Base-by-base conservation (phyloP, 2,329 filamentous ascomycete genomes). In the Exophiala sp. region DNA sequence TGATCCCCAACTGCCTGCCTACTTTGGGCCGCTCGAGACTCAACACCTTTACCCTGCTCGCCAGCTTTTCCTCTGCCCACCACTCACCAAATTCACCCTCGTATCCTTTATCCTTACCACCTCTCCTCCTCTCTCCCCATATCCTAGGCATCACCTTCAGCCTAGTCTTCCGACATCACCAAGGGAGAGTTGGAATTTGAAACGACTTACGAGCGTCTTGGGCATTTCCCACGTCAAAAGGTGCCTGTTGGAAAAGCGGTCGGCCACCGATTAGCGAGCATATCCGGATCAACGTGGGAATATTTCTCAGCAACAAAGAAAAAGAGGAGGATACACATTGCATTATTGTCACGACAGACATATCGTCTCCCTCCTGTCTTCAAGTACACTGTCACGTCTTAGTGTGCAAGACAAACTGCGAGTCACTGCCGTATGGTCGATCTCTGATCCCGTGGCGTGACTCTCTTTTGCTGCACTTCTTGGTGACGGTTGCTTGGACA, bases 381-480 rank as follows among this genome's bases (percentile, higher is more conserved):
- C 16, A 44, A 36, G 36, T 38, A 16, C 24, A 42, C 42, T 35
- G 38, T 38, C 47, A 42, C 46, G 34, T 36, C 41, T 20, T 44
- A 20, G 14, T 2, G 42, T 42, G 32, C 45, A 29, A 18, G 35
- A 42, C 45, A 40, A 40, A 50, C 20, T 54, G 34, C 44, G 40
- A 53, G 46, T 49, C 11, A 20, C 50, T 52, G 48, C 59, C 58
- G 59, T 62, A 62, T 57, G 59, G 59, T 62, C 51, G 59, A 59
- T 58, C 59, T 58, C 48, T 60, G 59, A 52, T 58, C 59, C 59
- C 59, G 59, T 62, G 59, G 59, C 48, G 52, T 58, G 45, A 41
- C 34, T 57, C 42, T 44, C 24, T 12, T 45, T 29, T 45, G 29
- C 42, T 57, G 50, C 49, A 32, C 33, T 34, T 39, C 44, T 33